Evolutionary conservation across 164 flowering plant species (phyloP).

Genomic region (Macadamia tetraphylla): DNA sequence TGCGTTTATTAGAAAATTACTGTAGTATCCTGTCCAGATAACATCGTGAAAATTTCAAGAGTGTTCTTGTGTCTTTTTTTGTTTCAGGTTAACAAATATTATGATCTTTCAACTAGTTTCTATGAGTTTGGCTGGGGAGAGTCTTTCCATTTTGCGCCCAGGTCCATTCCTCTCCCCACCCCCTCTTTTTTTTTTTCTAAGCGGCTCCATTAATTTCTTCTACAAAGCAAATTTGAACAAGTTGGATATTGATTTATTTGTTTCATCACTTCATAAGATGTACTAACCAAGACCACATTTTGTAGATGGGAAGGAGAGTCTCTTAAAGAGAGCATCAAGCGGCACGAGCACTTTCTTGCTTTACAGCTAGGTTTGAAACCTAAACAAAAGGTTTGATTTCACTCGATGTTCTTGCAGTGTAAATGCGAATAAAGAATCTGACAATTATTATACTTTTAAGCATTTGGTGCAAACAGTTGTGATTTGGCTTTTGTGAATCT

Average conservation of each 20-base stretch:
- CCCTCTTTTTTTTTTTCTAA: too few species aligned
- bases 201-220: not conserved
- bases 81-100: conserved; percentile 93
- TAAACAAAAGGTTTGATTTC: conserved; percentile 69
- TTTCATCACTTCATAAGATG: too few species aligned
- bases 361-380: conserved; percentile 80
- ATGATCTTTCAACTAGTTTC: conserved; percentile 97
- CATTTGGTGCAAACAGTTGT: conserved; percentile 1
- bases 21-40: not conserved
- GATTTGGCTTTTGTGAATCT: not conserved
- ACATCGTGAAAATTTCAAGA: not conserved
- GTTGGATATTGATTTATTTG: not conserved
- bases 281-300: not conserved
- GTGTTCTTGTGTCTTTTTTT: not conserved
- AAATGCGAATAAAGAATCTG: not conserved
- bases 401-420: not conserved
- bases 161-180: conserved; percentile 30
- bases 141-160: conserved; percentile 94
- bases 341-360: conserved; percentile 97
- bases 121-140: conserved; percentile 99
- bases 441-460: not conserved
- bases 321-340: conserved; percentile 81
- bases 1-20: not conserved
- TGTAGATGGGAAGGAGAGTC: conserved; percentile 93
- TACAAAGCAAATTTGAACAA: not conserved